Conservation (phyloP, 2,329 filamentous ascomycete species). For the Teratosphaeria viscida region DNA sequence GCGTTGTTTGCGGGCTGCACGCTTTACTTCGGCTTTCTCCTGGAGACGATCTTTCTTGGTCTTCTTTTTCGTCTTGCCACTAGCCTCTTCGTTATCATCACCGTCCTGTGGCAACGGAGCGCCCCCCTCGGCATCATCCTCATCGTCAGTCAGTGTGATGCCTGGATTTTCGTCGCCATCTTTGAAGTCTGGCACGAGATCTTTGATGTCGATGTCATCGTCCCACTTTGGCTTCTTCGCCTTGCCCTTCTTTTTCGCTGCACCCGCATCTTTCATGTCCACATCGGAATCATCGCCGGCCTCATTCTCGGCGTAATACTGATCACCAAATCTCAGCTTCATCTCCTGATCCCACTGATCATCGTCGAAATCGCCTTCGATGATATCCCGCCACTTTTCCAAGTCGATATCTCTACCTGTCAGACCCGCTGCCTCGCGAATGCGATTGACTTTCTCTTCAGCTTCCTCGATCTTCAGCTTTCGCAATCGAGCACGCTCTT, state of each 20-base stretch:
- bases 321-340: slow-evolving; percentile 75
- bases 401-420: slow-evolving; percentile 48
- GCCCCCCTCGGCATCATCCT: slow-evolving; percentile 29
- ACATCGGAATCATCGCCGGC: slow-evolving; percentile 30
- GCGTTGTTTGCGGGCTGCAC: slow-evolving; percentile 68
- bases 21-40: slow-evolving; percentile 49
- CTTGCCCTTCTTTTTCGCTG: slow-evolving; percentile 43
- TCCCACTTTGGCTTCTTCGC: slow-evolving; percentile 85
- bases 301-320: slow-evolving; percentile 71
- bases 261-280: slow-evolving; percentile 29
- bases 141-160: slow-evolving; percentile 47
- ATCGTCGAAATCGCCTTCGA: slow-evolving; percentile 83
- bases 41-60: slow-evolving; percentile 36
- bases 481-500: slow-evolving; percentile 72
- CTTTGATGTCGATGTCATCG: slow-evolving; percentile 94
- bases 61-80: slow-evolving; percentile 21
- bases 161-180: slow-evolving; percentile 48
- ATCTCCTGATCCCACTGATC: slow-evolving; percentile 86
- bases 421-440: slow-evolving; percentile 79
- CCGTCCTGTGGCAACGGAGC: slow-evolving; percentile 18
- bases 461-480: slow-evolving; percentile 87
- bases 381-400: slow-evolving; percentile 72
- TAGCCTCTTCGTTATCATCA: slow-evolving; percentile 29
- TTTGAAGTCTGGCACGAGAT: slow-evolving; percentile 77
- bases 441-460: slow-evolving; percentile 73